Evolutionary conservation across 495 filamentous ascomycete species (phyloP), one percentile per base, ranked within the genome.

Genomic region (Trichoderma reesei): DNA sequence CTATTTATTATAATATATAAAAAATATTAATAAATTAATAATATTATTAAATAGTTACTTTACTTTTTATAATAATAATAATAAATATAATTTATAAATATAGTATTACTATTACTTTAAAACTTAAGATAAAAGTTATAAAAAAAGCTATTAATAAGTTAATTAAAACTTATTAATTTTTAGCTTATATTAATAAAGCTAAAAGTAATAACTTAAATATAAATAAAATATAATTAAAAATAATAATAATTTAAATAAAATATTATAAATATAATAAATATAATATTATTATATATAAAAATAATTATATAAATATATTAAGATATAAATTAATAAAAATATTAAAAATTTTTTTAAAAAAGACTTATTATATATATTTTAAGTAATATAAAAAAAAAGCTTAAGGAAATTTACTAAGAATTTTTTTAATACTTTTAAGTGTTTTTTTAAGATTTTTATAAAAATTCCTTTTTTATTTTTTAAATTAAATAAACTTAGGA

Each of bases 281-380:
- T 59, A 26, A 54, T 41, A 26, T 64, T 44, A 11, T 70, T 48
- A 61, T 71, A 56, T 46, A 34, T 18, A 54, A 66, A 73, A 64
- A 72, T 71, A 44, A 70, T 56, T 54, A 76, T 67, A 66, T 71
- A 51, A 51, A 51, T 51, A 51, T 65, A 67, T 75, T 72, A 62
- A 72, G 62, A 54, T 67, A 76, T 41, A 64, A 61, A 60, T 67
- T 37, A 41, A 69, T 59, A 62, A 67, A 72, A 16, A 62, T 63
- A 60, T 65, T 41, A 26, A 42, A 18, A 48, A 51, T 59, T 62
- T 37, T 54, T 65, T 51, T 34, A 62, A 18, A 34, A 65, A 5
- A 51, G 42, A 44, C 69, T 65, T 1, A 7, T 56, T 63, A 69
- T 56, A 56, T 56, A 56, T 67, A 63, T 56, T 61, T 70, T 70